phyloP scores from a whole-genome alignment of 192 early-diverging fungal genomes.

The Podila horticola region DNA sequence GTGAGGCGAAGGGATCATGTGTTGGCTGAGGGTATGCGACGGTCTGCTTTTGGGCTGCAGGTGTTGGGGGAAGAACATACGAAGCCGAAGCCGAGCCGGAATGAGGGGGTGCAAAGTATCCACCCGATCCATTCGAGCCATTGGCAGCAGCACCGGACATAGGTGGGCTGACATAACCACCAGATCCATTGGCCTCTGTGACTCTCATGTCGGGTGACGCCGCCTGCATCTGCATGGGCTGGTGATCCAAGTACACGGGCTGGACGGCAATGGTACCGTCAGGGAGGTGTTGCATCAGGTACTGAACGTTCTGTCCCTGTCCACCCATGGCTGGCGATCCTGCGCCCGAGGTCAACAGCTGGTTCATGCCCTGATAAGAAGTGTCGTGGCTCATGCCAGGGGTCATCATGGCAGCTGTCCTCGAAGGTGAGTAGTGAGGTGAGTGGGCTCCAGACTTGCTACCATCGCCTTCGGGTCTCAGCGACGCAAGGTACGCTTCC shows the following conservation, averaged over 20 bases:
- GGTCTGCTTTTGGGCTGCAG: not conserved
- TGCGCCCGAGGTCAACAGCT: slow-evolving; percentile 17
- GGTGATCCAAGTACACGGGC: slow-evolving; percentile 42
- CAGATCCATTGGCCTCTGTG: not conserved
- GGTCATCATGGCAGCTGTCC: slow-evolving; percentile 6
- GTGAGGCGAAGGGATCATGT: slow-evolving; percentile 44
- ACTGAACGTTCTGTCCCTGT: slow-evolving; percentile 41
- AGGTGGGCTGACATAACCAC: slow-evolving; percentile 25
- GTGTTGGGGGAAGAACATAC: slow-evolving; percentile 9
- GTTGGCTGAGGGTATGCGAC: slow-evolving; percentile 11
- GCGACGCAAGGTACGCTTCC: slow-evolving; percentile 15
- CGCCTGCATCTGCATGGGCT: slow-evolving; percentile 20
- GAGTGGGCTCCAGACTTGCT: not conserved
- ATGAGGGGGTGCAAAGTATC: slow-evolving; percentile 18
- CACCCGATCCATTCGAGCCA: not conserved
- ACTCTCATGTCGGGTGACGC: slow-evolving; percentile 21
- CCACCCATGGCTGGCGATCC: slow-evolving; percentile 24
- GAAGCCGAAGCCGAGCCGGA: not conserved
- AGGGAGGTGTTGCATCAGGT: slow-evolving; percentile 47
- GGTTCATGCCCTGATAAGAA: slow-evolving; percentile 31
- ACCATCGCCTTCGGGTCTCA: slow-evolving; percentile 10
- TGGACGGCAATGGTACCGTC: slow-evolving; percentile 49
- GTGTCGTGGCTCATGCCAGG: slow-evolving; percentile 30
- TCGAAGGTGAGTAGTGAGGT: not conserved
- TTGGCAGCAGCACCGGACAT: not conserved